phyloP scores from a whole-genome alignment of 495 filamentous ascomycete species.

The Friedmanniomyces simplex region DNA sequence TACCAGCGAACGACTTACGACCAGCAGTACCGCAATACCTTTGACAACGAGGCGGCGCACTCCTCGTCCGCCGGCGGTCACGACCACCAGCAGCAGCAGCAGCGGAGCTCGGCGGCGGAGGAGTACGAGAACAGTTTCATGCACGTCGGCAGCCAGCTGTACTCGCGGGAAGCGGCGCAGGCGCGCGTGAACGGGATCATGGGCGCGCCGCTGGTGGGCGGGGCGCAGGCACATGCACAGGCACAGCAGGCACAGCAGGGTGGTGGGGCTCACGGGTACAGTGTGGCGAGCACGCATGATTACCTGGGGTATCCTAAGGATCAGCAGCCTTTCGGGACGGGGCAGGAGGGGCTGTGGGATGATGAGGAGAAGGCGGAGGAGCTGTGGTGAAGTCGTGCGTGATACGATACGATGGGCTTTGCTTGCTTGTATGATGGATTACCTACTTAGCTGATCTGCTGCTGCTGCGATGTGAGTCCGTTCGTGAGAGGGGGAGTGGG shows the following conservation, averaged over 20 bases:
- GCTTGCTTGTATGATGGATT: not conserved
- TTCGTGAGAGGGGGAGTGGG: too few relatives aligned
- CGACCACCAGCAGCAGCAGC: conserved; percentile 8
- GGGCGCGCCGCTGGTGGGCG: not conserved
- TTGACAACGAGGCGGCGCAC: conserved; percentile 1
- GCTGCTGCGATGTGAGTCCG: too few relatives aligned
- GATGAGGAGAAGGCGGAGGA: conserved; percentile 12
- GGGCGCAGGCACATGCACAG: not conserved
- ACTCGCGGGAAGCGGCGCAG: conserved; percentile 8
- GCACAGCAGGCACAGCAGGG: not conserved
- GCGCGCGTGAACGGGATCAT: conserved; percentile 8
- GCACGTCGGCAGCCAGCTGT: not conserved
- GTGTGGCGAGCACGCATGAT: conserved; percentile 27
- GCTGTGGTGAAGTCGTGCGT: conserved; percentile 5
- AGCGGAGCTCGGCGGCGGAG: conserved; percentile 7
- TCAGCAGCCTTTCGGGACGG: conserved; percentile 16
- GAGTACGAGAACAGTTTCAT: conserved; percentile 9
- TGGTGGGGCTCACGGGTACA: conserved; percentile 23
- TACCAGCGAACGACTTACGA: conserved; percentile 1
- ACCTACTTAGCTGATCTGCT: not conserved
- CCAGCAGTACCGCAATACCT: conserved; percentile 6
- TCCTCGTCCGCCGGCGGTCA: not conserved
- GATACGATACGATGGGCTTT: not conserved
- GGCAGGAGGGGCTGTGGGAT: conserved; percentile 8
- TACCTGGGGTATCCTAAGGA: conserved; percentile 27